Base-by-base conservation (phyloP, 208 protist genomes). In the Herpetomonas tarakana region DNA sequence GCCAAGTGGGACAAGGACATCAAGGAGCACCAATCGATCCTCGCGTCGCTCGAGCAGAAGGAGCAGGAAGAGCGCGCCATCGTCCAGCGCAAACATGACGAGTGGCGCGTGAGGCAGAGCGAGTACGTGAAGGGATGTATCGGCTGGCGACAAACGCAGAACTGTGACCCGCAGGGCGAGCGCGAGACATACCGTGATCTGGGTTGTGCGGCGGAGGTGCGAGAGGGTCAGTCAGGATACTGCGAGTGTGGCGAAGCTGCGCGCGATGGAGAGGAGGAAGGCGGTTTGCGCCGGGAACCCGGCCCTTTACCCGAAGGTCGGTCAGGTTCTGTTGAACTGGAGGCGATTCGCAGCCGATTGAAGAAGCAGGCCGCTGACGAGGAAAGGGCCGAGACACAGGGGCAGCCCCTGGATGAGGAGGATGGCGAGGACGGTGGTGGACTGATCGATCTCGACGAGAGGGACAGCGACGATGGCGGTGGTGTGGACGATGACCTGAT, bases 121-220 rank as follows among this genome's bases (percentile, higher is more conserved):
- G 65, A 68, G 26, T 49, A 52, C 0, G 31, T 16, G 22, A 27
- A 29, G 49, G 62, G 56, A 9, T 69, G 52, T 74, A 74, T 78
- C 19, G 61, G 28, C 25, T 93, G 83, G 86, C 45, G 56, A 1
- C 55, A 79, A 61, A 87, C 77, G 41, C 58, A 46, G 9, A 24
- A 62, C 9, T 90, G 82, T 69, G 61, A 61, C 3, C 28, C 52
- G 6, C 47, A 68, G 46, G 77, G 69, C 1, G 56, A 54, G 14
- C 31, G 31, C 1, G 58, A 68, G 38, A 14, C 12, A 3, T 3
- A 27, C 12, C 3, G 53, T n/a, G 80, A 86, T 52, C 76, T 71
- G 41, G 53, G 57, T 2, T 93, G 86, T 62, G 39, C 45, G 3
- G 58, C 38, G 9, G 12, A 73, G 12, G 87, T 93, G 39, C 1